phyloP scores from a whole-genome alignment of 83 land plant genomes.

The Picea engelmannii region DNA sequence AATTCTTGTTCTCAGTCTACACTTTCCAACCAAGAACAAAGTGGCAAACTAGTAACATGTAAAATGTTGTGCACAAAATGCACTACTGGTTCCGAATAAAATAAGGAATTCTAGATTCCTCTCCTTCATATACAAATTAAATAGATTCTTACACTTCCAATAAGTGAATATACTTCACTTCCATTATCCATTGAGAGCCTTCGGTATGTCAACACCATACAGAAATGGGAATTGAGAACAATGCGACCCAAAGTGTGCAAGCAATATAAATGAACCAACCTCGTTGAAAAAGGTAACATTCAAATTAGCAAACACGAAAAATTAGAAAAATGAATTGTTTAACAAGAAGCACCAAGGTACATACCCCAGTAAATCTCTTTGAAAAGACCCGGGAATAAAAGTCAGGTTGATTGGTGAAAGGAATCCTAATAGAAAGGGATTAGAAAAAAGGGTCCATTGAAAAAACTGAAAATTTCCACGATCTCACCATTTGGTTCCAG shows the following conservation, averaged over 20 bases:
- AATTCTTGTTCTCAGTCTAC: not conserved
- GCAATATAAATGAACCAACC: too few species aligned
- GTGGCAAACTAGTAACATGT: too few species aligned
- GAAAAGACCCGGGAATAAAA: not conserved
- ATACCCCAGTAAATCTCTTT: not conserved
- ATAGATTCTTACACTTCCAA: not conserved
- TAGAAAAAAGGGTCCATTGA: not conserved
- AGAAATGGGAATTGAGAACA: not conserved
- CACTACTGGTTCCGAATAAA: not conserved
- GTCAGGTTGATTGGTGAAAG: not conserved
- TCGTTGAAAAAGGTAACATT: not conserved
- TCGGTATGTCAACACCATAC: slow-evolving; percentile 1
- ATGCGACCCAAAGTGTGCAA: too few species aligned
- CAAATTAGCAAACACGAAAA: not conserved
- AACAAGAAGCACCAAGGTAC: not conserved
- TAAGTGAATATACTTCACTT: not conserved
- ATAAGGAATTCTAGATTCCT: not conserved
- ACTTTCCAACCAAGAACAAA: not conserved
- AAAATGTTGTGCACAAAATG: not conserved
- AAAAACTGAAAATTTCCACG: not conserved
- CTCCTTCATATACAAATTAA: not conserved
- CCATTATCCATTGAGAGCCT: not conserved
- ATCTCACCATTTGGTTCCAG: slow-evolving; percentile 25
- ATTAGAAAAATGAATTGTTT: not conserved
- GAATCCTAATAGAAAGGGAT: not conserved